Base-by-base conservation (phyloP, 768 basidiomycete genomes). In the Naganishia randhawae region DNA sequence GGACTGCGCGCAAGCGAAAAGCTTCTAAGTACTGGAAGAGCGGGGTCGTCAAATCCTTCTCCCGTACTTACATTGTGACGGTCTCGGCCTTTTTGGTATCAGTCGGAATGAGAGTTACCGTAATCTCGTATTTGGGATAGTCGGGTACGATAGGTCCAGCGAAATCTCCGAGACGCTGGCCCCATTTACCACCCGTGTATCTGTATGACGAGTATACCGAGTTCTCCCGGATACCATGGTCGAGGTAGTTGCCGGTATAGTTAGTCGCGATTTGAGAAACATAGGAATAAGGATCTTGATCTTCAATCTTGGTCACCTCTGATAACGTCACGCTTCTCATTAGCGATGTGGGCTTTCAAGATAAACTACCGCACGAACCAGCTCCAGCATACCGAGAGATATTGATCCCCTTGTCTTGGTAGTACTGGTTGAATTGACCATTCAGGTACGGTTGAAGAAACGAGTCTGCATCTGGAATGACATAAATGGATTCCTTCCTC, bases 371-470 rank as follows among this genome's bases (percentile, higher is more conserved):
- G 19, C 7, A 65, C 63, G 50, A 35, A 65, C 63, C 81, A 16
- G 87, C 86, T 10, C 86, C 87, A 31, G 86, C 86, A 33, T 87
- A 84, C 3, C 85, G 83, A 72, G 83, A 75, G 84, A 84, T 87
- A 80, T 87, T 78, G 73, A 87, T 86, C 1, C 78, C 78, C 35
- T 85, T 82, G 11, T 77, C 76, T 52, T 83, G 83, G 68, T 84
- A 84, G 77, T 82, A 84, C 13, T 69, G 71, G 10, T 84, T 84
- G 75, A 81, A 87, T 25, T 72, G 71, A 0, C 81, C 55, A 31
- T 85, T 86, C 42, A 86, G 72, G 41, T 50, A 65, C 16, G 81
- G 83, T 16, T 77, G 69, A 33, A 87, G 68, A 70, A 86, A 81
- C 37, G 84, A 84, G 17, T 84, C 85, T 0, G 84, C 79, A 73